Conservation (phyloP, 2,329 filamentous ascomycete species). For the Seiridium unicorne region DNA sequence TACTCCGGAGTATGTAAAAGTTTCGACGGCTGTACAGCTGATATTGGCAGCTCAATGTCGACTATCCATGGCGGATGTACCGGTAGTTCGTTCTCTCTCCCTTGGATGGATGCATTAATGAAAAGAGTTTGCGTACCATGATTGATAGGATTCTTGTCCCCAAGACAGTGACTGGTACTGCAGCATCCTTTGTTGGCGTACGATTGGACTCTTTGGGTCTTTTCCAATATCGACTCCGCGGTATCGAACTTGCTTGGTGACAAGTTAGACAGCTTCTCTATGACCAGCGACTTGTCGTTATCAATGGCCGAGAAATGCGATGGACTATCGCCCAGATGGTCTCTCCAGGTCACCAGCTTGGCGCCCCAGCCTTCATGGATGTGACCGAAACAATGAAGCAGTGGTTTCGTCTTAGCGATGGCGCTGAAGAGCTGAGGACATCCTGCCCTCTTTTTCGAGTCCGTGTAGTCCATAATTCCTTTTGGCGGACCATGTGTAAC, state of each 20-base stretch:
- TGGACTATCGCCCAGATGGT: constrained; percentile 19
- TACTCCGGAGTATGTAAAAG: too few species aligned
- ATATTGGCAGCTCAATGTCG: background rate
- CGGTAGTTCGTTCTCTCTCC: background rate
- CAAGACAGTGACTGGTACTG: constrained; percentile 37
- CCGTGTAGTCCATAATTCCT: constrained; percentile 46
- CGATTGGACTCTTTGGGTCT: constrained; percentile 14
- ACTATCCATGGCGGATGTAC: background rate
- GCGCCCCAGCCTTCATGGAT: constrained; percentile 61
- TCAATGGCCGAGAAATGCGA: constrained; percentile 44
- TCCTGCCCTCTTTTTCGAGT: constrained; percentile 32
- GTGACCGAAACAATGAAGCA: constrained; percentile 56
- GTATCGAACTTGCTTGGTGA: constrained; percentile 19
- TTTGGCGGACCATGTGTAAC: constrained; percentile 56
- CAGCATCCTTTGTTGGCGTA: constrained; percentile 25
- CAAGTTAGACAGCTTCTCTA: constrained; percentile 32
- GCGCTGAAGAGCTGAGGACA: constrained; percentile 44
- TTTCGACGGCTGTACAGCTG: too few species aligned
- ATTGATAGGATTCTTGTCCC: constrained; percentile 28
- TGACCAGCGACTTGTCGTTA: constrained; percentile 31
- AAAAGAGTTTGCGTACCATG: constrained; percentile 53
- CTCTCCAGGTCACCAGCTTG: constrained; percentile 50
- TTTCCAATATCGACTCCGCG: constrained; percentile 8
- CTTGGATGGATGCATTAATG: constrained; percentile 53
- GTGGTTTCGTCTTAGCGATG: constrained; percentile 39